Base-by-base conservation (phyloP, 805 yeast species). In the Kuraishia hungarica region DNA sequence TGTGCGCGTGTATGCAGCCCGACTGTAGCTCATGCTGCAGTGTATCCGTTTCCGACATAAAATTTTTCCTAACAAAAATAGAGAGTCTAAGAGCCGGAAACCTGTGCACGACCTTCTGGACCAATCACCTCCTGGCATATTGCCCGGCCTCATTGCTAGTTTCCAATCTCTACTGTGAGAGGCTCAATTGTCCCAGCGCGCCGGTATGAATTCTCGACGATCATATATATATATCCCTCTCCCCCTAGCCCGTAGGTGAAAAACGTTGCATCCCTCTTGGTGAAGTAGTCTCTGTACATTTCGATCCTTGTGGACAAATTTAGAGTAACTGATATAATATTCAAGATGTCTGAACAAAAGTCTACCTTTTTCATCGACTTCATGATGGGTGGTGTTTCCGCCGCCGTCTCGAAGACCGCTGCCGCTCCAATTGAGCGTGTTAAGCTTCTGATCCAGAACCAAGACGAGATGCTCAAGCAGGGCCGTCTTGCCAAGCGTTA, bases 311-410 rank as follows among this genome's bases (percentile, higher is more conserved):
- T 35, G 43, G 43, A 35, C n/a, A 35, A 35, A 35, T 35, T 35
- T 35, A 35, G 43, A 35, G 43, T 35, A 35, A 35, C 43, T 50
- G 28, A 51, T 52, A 55, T 58, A 57, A 54, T 55, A 54, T 55
- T 62, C 57, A 64, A 60, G 61, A 70, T 70, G 74, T 61, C 72
- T 61, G 70, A 71, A 59, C 67, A 70, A 60, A 69, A 69, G 61
- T 74, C 84, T 59, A 71, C 74, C 66, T 81, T 81, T 74, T 67
- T 76, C 66, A 68, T 79, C 70, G 87, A 84, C 74, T 89, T 89
- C 83, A 70, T 89, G 78, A 90, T 92, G 97, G 97, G 97, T 79
- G 97, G 97, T 90, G 96, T 91, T 67, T 90, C 97, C 80, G 97
- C 97, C 80, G 97, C 97, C 71, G 92, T 91, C 79, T 87, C 97